Evolutionary conservation across 371 early-diverging fungal genomes (phyloP).

Genomic region (Actinomucor elegans): DNA sequence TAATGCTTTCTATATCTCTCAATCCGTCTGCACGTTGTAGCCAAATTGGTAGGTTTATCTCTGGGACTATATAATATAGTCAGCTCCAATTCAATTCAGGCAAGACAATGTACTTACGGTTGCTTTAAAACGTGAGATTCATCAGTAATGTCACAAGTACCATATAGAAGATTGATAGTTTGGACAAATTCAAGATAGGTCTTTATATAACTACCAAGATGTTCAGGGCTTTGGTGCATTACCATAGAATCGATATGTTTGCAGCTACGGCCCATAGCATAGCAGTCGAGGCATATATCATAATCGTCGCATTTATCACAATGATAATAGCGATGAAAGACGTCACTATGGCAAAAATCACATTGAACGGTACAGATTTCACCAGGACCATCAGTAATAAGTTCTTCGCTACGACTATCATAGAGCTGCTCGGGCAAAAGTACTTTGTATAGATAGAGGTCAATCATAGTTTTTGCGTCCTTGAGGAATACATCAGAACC

Average conservation of each 20-base stretch:
- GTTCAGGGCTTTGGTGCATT: slow-evolving; percentile 18
- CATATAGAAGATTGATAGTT: slow-evolving; percentile 4
- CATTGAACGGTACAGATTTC: slow-evolving; percentile 22
- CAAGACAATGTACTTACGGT: no score
- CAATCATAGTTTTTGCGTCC: slow-evolving; percentile 9
- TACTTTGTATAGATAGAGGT: slow-evolving; percentile 14
- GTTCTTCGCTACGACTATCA: neutral
- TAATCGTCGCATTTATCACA: slow-evolving; percentile 28
- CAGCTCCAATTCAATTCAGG: no score
- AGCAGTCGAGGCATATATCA: slow-evolving; percentile 38
- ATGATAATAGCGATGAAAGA: slow-evolving; percentile 35
- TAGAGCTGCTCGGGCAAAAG: slow-evolving; percentile 25
- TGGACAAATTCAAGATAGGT: slow-evolving; percentile 14
- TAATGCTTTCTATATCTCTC: slow-evolving; percentile 20
- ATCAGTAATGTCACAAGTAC: no score
- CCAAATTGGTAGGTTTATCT: neutral
- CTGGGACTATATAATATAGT: no score
- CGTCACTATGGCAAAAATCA: slow-evolving; percentile 40
- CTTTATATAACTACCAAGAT: neutral
- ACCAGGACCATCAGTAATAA: neutral
- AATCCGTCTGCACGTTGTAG: slow-evolving; percentile 24
- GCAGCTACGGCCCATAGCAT: slow-evolving; percentile 33
- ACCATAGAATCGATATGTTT: slow-evolving; percentile 20
- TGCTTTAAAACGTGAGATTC: no score
- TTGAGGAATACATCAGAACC: slow-evolving; percentile 1